phyloP scores from a whole-genome alignment of 805 yeast species.

The Starmerella apis region DNA sequence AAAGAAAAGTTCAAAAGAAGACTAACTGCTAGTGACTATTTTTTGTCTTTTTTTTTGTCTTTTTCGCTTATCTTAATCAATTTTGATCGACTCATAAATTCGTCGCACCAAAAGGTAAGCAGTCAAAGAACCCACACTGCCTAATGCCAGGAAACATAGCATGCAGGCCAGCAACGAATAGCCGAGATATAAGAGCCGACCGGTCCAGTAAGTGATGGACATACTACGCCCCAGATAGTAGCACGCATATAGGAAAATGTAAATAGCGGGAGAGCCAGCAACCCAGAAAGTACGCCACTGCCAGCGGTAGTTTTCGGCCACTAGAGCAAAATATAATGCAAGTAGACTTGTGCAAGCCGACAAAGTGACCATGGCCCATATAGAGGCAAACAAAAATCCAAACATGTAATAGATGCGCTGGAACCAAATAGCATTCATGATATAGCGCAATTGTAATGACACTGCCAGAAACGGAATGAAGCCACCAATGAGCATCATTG shows the following conservation, averaged over 20 bases:
- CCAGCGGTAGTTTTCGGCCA: constrained; percentile 92
- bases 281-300: constrained; percentile 86
- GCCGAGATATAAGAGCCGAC: constrained; percentile 70
- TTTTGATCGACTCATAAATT: constrained; percentile 77
- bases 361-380: constrained; percentile 69
- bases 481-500: constrained; percentile 68
- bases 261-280: constrained; percentile 81
- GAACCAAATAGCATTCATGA: constrained; percentile 85
- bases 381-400: constrained; percentile 87
- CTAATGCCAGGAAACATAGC: constrained; percentile 70
- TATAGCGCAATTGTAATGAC: constrained; percentile 89
- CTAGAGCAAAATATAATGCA: constrained; percentile 71
- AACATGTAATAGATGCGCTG: constrained; percentile 93
- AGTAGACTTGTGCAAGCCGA: constrained; percentile 70
- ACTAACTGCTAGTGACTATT: too few relatives aligned
- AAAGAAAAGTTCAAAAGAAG: too few relatives aligned
- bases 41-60: too few relatives aligned
- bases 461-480: constrained; percentile 90
- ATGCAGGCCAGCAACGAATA: constrained; percentile 65
- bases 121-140: constrained; percentile 74
- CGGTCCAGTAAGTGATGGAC: constrained; percentile 63
- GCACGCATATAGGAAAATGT: constrained; percentile 75
- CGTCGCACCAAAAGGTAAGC: constrained; percentile 62
- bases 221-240: constrained; percentile 40
- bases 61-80: too few relatives aligned